Evolutionary conservation across 2,329 filamentous ascomycete species (phyloP), one percentile per base, ranked within the genome.

Genomic region (Penicillium sp.): DNA sequence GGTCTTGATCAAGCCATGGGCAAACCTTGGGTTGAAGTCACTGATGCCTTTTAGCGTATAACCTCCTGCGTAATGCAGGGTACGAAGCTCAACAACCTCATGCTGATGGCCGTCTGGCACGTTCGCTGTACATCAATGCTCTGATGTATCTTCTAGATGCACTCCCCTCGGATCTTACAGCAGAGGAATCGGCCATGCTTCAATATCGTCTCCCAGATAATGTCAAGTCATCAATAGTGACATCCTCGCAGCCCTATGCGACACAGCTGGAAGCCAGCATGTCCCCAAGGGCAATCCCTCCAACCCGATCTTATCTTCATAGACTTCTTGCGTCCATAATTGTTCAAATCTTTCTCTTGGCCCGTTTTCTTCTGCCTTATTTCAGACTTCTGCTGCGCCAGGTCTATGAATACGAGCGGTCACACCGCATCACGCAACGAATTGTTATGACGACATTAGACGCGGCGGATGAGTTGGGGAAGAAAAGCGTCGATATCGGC

Each of bases 371-470:
- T 16, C 70, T 88, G 11, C 87, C 88, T 1, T 88, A 88, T 65
- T 66, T 87, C 31, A 80, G 84, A 60, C 65, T 81, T 4, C 70
- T 88, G 13, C 63, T 87, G 14, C 77, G 78, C 16, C 73, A 81
- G 16, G 78, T 82, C 16, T 87, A 86, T 60, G 64, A 81, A 49
- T 87, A 87, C 60, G 89, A 92, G 69, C 82, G 86, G 16, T 81
- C 85, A 62, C 84, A 91, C 72, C 84, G 83, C 60, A 78, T 92
- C 58, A 86, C 82, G 0, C 82, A 87, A 66, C 81, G 82, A 24
- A 60, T 88, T 1, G 71, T 88, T 19, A 77, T 78, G 8, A 76
- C 77, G 22, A 75, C 84, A 6, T 72, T 87, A 31, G 76, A 78
- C 47, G 78, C 82, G 2, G 82, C 83, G 3, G 82, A 86, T 60